phyloP scores from a whole-genome alignment of 1,284 basidiomycete genomes.

The Tylopilus orsonianus region DNA sequence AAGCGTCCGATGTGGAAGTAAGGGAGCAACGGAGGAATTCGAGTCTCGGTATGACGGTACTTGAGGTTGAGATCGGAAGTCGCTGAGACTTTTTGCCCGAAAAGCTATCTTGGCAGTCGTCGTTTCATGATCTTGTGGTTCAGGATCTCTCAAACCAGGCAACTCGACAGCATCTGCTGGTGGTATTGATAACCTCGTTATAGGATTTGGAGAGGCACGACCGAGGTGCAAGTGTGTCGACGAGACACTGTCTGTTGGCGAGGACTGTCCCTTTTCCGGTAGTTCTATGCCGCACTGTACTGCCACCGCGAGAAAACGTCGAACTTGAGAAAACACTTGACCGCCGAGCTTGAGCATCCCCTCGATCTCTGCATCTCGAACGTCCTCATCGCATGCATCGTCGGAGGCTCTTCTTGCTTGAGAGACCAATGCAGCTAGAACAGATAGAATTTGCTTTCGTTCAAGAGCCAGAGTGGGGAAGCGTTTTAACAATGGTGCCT shows the following conservation, averaged over 20 bases:
- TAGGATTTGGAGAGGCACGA: slow-evolving; percentile 18
- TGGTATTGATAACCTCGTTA: slow-evolving; percentile 16
- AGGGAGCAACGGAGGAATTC: slow-evolving; percentile 33
- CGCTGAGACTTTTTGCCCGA: slow-evolving; percentile 54
- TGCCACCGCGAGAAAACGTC: slow-evolving; percentile 70
- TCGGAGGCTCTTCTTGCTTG: slow-evolving; percentile 80
- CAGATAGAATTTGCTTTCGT: slow-evolving; percentile 80
- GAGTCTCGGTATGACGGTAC: slow-evolving; percentile 31
- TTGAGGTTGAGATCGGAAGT: slow-evolving; percentile 44
- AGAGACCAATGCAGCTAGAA: slow-evolving; percentile 81
- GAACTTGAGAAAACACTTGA: slow-evolving; percentile 71
- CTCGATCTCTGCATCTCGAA: slow-evolving; percentile 60
- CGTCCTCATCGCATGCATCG: slow-evolving; percentile 47
- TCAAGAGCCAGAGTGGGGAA: slow-evolving; percentile 73
- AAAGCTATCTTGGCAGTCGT: slow-evolving; percentile 35
- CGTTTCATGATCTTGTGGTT: slow-evolving; percentile 23
- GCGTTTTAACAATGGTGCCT: slow-evolving; percentile 69
- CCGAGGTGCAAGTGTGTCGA: slow-evolving; percentile 30
- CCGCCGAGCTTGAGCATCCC: slow-evolving; percentile 73
- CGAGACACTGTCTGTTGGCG: slow-evolving; percentile 36
- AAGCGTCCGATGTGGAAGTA: slow-evolving; percentile 35
- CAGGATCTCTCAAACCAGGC: slow-evolving; percentile 12
- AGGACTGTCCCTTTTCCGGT: slow-evolving; percentile 51
- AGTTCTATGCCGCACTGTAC: slow-evolving; percentile 79
- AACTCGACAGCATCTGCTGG: slow-evolving; percentile 8